These are phyloP conservation scores for Exophiala lecanii-corni DNA, from an alignment of 2,329 filamentous ascomycete species.

Conservation along the genomic window DNA sequence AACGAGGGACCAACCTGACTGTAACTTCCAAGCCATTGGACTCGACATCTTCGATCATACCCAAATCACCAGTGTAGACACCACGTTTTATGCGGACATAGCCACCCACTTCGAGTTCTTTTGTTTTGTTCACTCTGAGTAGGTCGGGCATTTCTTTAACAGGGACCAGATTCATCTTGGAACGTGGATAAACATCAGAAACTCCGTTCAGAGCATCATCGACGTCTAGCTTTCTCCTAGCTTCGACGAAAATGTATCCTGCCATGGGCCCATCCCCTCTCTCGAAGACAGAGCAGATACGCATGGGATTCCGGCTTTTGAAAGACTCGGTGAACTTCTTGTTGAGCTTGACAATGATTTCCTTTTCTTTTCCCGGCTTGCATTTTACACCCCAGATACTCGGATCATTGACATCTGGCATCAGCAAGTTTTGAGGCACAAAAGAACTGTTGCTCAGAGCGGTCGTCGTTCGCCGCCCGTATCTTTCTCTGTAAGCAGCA, in stretches of 20 bases:
- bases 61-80: constrained; percentile 83
- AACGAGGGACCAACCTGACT: constrained; percentile 79
- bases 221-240: constrained; percentile 80
- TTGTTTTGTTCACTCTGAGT: constrained; percentile 82
- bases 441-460: constrained; percentile 65
- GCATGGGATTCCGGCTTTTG: constrained; percentile 72
- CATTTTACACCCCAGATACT: constrained; percentile 93
- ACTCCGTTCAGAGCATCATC: constrained; percentile 76
- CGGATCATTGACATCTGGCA: constrained; percentile 91
- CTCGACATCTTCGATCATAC: constrained; percentile 86
- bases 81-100: constrained; percentile 84
- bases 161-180: constrained; percentile 80
- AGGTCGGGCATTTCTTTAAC: constrained; percentile 98
- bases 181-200: constrained; percentile 82
- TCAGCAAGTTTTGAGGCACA: constrained; percentile 76
- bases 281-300: constrained; percentile 88
- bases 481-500: constrained; percentile 77
- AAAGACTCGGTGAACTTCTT: constrained; percentile 79
- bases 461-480: constrained; percentile 69
- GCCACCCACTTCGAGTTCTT: constrained; percentile 76
- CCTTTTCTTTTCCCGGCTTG: constrained; percentile 91
- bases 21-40: constrained; percentile 86
- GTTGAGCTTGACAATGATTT: constrained; percentile 81
- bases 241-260: constrained; percentile 93
- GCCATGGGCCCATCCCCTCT: constrained; percentile 76